These are phyloP conservation scores for Dendrobium officinale DNA, from an alignment of 106 monocot species.

Conservation along the genomic window DNA sequence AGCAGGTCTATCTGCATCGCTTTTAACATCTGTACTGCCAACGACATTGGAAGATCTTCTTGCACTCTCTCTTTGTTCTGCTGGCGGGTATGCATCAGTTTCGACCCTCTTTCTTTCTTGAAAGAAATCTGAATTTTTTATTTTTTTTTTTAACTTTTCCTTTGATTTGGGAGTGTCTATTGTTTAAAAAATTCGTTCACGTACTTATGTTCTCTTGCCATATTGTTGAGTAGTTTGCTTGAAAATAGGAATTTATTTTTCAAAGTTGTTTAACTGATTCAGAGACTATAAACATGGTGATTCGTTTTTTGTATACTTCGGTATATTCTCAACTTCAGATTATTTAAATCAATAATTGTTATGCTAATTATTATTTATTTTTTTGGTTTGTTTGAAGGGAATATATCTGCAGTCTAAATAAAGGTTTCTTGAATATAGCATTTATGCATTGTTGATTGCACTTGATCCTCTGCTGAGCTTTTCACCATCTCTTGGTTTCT, in stretches of 20 bases:
- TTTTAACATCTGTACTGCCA: conserved; percentile 87
- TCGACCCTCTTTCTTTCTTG: background rate
- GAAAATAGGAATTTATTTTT: background rate
- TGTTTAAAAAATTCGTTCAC: background rate
- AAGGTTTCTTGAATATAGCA: too few relatives aligned
- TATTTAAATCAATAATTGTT: too few relatives aligned
- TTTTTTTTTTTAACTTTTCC: background rate
- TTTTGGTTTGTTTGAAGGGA: too few relatives aligned
- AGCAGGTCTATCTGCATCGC: conserved; percentile 92
- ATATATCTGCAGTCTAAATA: too few relatives aligned
- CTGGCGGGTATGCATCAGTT: conserved; percentile 67
- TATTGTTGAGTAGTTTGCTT: background rate
- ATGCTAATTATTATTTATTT: too few relatives aligned
- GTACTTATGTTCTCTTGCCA: background rate
- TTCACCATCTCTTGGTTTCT: too few relatives aligned
- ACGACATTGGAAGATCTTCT: conserved; percentile 93
- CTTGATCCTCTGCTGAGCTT: too few relatives aligned
- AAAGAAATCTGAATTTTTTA: background rate
- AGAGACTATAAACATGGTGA: too few relatives aligned
- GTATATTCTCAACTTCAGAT: too few relatives aligned
- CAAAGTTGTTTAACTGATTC: background rate
- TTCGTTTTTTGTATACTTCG: too few relatives aligned
- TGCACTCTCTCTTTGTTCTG: conserved; percentile 77
- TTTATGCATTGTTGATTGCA: too few relatives aligned
- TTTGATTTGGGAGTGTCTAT: background rate